Base-by-base conservation (phyloP, 306 rosid species). In the Senna siamea region DNA sequence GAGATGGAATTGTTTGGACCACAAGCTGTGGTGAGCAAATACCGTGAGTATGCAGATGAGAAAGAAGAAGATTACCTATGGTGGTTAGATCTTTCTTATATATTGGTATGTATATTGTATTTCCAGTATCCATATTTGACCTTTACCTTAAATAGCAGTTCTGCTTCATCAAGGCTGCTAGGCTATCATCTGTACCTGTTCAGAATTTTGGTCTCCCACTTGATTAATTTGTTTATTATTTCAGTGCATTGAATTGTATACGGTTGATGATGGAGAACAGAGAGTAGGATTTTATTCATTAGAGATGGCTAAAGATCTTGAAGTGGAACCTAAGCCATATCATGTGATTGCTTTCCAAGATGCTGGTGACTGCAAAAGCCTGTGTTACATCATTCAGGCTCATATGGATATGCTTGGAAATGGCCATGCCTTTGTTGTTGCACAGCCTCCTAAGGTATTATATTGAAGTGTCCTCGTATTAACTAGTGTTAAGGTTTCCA, bases 1-100 rank as follows among this genome's bases (percentile, higher is more conserved):
- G 98, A 91, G 86, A 94, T 94, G 96, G 97, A 94, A 73, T 72
- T 94, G 81, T 91, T 88, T 70, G 98, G 98, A 65, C 96, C 96
- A n/a, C 95, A 89, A 72, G 98, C 98, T 62, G 96, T 94, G 62
- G 90, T 89, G 79, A 89, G 91, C 86, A 94, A 94, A 85, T 94
- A 94, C 79, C 73, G 90, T 23, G 98, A 94, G 83, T 94, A 89
- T 70, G 79, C 93, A 20, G 96, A 91, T 7, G 77, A 80, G 32
- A 70, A 79, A 64, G 92, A 91, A 83, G 96, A 89, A 85, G 98
- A 94, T 88, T 86, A 94, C 83, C 81, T 94, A 38, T 91, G 97
- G 98, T 94, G 98, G 97, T 72, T 94, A 76, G 98, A 94, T 84
- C 97, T 94, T 73, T 75, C 90, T 44, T 76, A 84, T 80, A 73